Base-by-base conservation (phyloP, 129 eudicot species). In the Lactuca saligna region DNA sequence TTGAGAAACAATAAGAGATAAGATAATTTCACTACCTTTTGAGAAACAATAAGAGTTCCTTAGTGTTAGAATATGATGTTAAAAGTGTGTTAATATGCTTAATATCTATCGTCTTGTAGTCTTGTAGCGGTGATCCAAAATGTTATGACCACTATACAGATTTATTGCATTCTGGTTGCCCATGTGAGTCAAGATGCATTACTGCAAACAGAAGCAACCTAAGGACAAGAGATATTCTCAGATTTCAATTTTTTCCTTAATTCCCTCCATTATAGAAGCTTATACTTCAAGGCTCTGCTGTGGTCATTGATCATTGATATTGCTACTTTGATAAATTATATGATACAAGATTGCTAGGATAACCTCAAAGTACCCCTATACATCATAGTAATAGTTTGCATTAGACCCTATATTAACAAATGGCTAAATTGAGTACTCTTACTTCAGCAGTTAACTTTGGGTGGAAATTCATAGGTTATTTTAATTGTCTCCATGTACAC, bases 21-120 rank as follows among this genome's bases (percentile, higher is more conserved):
- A 69, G 50, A 68, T 54, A 69, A 51, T 31, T 69, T 68, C 34
- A 68, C 65, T 75, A 68, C 46, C 6, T 68, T 50, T 54, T 76
- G 48, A 68, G 35, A 68, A 69, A 62, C 50, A 61, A 68, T 46
- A 57, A 69, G 50, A 68, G n/a, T n/a, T 58, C 12, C 42, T 42
- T 59, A 35, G 49, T 54, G 8, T 54, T 15, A 15, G 42, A 38
- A 38, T 25, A 8, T 59, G 2, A 9, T 46, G 10, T 58, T 44
- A 60, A 2, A 59, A 31, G 13, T 59, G 37, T 50, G 31, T 53
- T 42, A 57, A 59, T 46, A 32, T 59, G 66, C 65, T 70, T 29
- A 57, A 41, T 42, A 31, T 33, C 13, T 42, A 42, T 42, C 13
- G 13, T 42, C 1, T 42, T 42, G 49, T 8, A 9, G 13, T 42